These are phyloP conservation scores for Pleurotus platypus DNA, from an alignment of 768 basidiomycete genomes.

Conservation along the genomic window DNA sequence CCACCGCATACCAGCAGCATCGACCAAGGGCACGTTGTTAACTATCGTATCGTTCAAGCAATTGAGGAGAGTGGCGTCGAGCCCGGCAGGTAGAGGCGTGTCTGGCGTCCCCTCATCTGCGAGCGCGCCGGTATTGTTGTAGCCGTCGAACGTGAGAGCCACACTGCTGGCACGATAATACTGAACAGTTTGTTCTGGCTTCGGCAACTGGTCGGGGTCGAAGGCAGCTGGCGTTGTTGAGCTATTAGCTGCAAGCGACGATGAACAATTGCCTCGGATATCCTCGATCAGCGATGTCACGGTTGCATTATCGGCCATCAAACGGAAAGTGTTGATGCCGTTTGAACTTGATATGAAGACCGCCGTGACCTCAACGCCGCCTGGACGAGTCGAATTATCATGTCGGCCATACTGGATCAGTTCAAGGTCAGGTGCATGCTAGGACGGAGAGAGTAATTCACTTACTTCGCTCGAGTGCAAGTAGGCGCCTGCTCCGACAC, in stretches of 20 bases:
- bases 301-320: conserved; percentile 48
- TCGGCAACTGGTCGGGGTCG: conserved; percentile 17
- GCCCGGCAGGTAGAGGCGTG: conserved; percentile 46
- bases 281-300: conserved; percentile 37
- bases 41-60: conserved; percentile 68
- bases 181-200: conserved; percentile 55
- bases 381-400: conserved; percentile 44
- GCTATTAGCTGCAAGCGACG: conserved; percentile 27
- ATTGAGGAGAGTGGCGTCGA: conserved; percentile 45
- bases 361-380: conserved; percentile 42
- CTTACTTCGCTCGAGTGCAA: conserved; percentile 35
- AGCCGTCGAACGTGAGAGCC: conserved; percentile 58
- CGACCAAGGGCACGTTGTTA: conserved; percentile 51
- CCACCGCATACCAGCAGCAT: conserved; percentile 21
- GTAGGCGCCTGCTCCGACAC: conserved; percentile 16
- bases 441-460: not conserved
- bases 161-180: conserved; percentile 69
- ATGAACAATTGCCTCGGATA: conserved; percentile 41
- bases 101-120: conserved; percentile 37
- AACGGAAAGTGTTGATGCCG: conserved; percentile 36
- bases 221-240: conserved; percentile 22
- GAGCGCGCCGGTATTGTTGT: conserved; percentile 59
- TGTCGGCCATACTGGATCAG: conserved; percentile 38
- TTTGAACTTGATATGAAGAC: conserved; percentile 36
- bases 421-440: too few species aligned